Base-by-base conservation (phyloP, 345 rosid genomes). In the Eutrema yunnanense region DNA sequence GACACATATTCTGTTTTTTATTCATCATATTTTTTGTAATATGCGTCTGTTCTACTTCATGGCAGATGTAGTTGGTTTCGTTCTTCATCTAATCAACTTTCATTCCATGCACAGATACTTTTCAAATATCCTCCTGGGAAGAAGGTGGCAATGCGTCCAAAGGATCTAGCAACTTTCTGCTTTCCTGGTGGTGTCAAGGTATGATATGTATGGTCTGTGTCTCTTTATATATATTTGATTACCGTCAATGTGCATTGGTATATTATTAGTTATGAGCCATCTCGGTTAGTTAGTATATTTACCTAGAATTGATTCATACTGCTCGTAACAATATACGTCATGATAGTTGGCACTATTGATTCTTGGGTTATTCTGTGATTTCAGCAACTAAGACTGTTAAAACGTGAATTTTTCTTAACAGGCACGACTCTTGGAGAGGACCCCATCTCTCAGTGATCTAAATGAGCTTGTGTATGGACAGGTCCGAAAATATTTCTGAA, bases 181-280 rank as follows among this genome's bases (percentile, higher is more conserved):
- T 95, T 95, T 76, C 99, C 99, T 76, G 92, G 82, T 78, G 97
- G 96, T 71, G 87, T 92, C 79, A 84, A 92, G 97, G 97, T 95
- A 75, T 68, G 81, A 62, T 72, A 64, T 69, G 44, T 53, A 11
- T 36, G 55, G 37, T 48, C 13, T 42, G 50, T 49, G 65, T 32
- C 34, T 64, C 66, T 41, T 62, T 49, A 19, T 70, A 41, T 26
- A 6, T 30, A 16, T 29, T 12, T 7, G 32, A 40, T 22, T 51
- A 33, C 30, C 33, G n/a, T 36, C 33, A 63, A 11, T 48, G 44
- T 54, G 40, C 30, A 56, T 49, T 33, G 9, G 38, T 44, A 9
- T 69, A 56, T 48, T 16, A 56, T 9, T 65, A 65, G 76, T 58
- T 58, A 51, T 44, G 68, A 52, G 44, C 41, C 52, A 37, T 10